Conservation (phyloP, 1,284 basidiomycete genomes). For the Coniferiporia weirii region DNA sequence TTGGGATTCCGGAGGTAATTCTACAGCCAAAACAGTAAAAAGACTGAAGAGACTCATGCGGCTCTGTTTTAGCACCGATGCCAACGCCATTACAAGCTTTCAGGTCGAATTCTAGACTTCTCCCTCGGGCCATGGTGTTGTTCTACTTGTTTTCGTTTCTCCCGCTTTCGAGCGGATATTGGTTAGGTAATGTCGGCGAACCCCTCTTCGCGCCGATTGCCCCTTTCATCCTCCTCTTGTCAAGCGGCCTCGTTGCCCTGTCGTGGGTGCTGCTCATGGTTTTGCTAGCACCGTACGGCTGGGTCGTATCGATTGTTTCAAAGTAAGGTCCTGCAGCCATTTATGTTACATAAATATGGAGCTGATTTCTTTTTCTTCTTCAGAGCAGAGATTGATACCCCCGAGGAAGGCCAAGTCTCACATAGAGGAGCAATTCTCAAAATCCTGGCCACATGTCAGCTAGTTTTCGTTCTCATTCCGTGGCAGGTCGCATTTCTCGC, state of each 20-base stretch:
- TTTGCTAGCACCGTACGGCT: slow-evolving; percentile 40
- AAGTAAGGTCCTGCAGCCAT: not conserved
- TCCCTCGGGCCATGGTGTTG: slow-evolving; percentile 39
- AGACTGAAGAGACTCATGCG: slow-evolving; percentile 9
- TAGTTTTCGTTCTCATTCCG: slow-evolving; percentile 74
- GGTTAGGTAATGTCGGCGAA: slow-evolving; percentile 55
- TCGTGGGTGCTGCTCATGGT: slow-evolving; percentile 49
- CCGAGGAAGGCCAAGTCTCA: slow-evolving; percentile 32
- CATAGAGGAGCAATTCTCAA: slow-evolving; percentile 50
- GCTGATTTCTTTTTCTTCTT: not conserved
- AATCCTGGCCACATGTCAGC: slow-evolving; percentile 53
- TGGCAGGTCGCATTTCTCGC: slow-evolving; percentile 89
- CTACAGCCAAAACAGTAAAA: not conserved
- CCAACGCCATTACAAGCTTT: slow-evolving; percentile 46
- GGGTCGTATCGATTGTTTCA: slow-evolving; percentile 25
- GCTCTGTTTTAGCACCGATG: slow-evolving; percentile 32
- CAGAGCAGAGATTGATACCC: slow-evolving; percentile 23
- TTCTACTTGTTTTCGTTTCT: slow-evolving; percentile 47
- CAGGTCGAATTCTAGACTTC: slow-evolving; percentile 33
- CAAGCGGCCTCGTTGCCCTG: slow-evolving; percentile 54
- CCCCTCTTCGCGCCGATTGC: slow-evolving; percentile 46
- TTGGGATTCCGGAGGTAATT: slow-evolving; percentile 30
- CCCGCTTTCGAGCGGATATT: slow-evolving; percentile 49
- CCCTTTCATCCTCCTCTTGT: slow-evolving; percentile 47
- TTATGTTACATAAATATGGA: slow-evolving; percentile 12